Conservation (phyloP, 306 rosid genomes). For the Cercis canadensis region DNA sequence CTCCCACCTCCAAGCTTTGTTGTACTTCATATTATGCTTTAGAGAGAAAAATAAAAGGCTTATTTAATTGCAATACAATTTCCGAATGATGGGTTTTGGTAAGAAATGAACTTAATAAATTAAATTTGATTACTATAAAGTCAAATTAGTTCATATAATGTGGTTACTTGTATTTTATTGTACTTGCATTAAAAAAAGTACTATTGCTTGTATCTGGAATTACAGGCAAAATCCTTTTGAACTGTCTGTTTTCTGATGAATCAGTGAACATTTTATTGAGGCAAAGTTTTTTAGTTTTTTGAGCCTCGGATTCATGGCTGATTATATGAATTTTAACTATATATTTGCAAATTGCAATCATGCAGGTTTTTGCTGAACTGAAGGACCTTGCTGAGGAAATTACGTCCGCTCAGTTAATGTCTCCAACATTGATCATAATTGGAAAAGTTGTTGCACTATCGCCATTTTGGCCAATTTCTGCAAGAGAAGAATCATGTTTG, state of each 20-base stretch:
- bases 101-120: too few species aligned
- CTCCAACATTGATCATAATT: constrained; percentile 88
- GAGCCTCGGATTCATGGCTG: neutral
- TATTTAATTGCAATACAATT: too few species aligned
- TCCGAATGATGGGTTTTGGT: too few species aligned
- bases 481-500: constrained; percentile 55
- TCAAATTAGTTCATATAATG: too few species aligned
- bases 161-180: too few species aligned
- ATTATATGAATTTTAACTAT: neutral
- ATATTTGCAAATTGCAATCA: constrained; percentile 18
- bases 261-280: neutral
- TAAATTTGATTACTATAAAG: neutral
- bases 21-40: too few species aligned
- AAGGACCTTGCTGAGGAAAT: constrained; percentile 77
- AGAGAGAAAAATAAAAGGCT: too few species aligned
- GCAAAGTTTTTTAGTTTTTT: neutral
- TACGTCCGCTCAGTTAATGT: constrained; percentile 58
- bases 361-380: constrained; percentile 86
- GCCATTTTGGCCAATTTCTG: constrained; percentile 71
- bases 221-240: too few species aligned
- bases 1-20: too few species aligned
- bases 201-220: too few species aligned
- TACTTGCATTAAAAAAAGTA: too few species aligned
- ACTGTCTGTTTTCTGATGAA: neutral
- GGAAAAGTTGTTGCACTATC: constrained; percentile 94